Percentiles rank a stretch among this genome's conserved stretches.
These are phyloP conservation scores for Fusarium ambrosium DNA, from an alignment of 2,329 filamentous ascomycete species.

Conservation along the genomic window DNA sequence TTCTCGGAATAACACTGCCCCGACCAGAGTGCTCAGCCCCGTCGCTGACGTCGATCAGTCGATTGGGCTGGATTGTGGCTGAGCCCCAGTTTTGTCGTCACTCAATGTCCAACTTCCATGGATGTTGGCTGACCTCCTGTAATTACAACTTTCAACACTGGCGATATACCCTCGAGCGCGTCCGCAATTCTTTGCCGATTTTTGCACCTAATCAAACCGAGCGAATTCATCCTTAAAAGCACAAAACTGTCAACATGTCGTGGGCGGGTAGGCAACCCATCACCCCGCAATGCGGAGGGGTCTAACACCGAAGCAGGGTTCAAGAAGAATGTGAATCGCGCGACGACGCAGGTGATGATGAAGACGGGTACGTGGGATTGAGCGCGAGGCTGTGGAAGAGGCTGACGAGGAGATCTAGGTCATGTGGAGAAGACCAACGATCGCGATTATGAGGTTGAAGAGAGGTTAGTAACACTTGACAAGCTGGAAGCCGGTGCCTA, in stretches of 20 bases:
- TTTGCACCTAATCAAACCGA: slow-evolving; percentile 21
- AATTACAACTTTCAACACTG: slow-evolving; percentile 29
- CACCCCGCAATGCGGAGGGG: slow-evolving; percentile 48
- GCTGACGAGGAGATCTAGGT: slow-evolving; percentile 61
- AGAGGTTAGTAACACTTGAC: slow-evolving; percentile 69
- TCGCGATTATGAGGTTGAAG: slow-evolving; percentile 98
- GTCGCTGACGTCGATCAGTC: slow-evolving; percentile 50
- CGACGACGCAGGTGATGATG: slow-evolving; percentile 99
- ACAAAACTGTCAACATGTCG: slow-evolving; percentile 67
- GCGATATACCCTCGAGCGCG: slow-evolving; percentile 33
- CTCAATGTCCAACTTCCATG: slow-evolving; percentile 41
- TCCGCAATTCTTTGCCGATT: slow-evolving; percentile 24
- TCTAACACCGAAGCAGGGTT: slow-evolving; percentile 56
- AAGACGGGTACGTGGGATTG: slow-evolving; percentile 79
- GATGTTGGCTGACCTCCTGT: slow-evolving; percentile 35
- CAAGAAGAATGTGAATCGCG: slow-evolving; percentile 97
- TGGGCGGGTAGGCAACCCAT: slow-evolving; percentile 71
- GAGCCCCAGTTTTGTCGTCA: slow-evolving; percentile 51
- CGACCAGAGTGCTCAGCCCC: slow-evolving; percentile 35
- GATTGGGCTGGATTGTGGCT: slow-evolving; percentile 52
- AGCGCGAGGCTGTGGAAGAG: no score
- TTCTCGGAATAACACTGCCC: slow-evolving; percentile 20
- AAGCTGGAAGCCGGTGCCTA: slow-evolving; percentile 30
- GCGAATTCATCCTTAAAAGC: slow-evolving; percentile 8
- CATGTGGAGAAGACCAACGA: slow-evolving; percentile 99